Conservation (phyloP, 768 basidiomycete genomes). For the Podaxis pistillaris region DNA sequence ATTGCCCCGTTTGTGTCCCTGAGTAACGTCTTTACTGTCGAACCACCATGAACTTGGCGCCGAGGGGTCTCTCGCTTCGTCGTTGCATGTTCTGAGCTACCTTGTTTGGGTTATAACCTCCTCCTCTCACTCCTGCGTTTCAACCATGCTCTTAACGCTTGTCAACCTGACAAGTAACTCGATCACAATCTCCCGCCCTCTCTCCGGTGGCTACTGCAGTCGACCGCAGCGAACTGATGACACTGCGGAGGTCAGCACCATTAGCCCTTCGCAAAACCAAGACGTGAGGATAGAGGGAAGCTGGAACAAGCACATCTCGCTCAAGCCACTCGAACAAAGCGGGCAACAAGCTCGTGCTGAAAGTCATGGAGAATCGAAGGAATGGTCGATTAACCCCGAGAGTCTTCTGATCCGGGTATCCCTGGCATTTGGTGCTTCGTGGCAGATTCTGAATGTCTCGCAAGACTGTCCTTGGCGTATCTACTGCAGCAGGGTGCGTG, state of each 20-base stretch:
- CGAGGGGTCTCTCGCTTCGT: neutral
- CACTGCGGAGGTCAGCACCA: neutral
- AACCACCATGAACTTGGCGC: neutral
- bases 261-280: constrained; percentile 11
- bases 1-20: neutral
- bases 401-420: constrained; percentile 28
- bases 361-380: constrained; percentile 15
- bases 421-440: constrained; percentile 34
- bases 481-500: constrained; percentile 52
- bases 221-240: neutral
- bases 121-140: neutral
- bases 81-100: neutral
- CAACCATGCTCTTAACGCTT: constrained; percentile 21
- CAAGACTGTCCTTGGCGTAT: constrained; percentile 56
- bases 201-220: neutral
- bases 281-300: neutral
- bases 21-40: neutral
- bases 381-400: constrained; percentile 26
- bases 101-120: neutral
- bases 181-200: constrained; percentile 18
- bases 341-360: neutral
- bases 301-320: neutral
- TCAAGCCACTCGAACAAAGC: neutral
- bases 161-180: constrained; percentile 26
- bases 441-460: constrained; percentile 41